Conservation (phyloP, 2,329 filamentous ascomycete genomes). For the Cercospora sojina region DNA sequence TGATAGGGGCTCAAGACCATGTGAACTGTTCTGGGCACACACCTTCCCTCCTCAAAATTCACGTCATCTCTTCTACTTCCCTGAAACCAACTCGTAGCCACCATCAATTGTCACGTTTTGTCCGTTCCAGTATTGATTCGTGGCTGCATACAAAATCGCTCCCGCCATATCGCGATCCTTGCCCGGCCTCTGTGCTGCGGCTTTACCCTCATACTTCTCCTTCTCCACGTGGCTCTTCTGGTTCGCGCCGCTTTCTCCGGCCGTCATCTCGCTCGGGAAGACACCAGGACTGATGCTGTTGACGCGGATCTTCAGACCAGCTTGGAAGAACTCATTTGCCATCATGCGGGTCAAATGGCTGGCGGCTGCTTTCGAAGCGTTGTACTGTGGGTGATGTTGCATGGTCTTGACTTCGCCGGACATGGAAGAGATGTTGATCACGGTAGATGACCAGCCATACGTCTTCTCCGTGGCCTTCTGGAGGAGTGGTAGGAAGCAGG, state of each 20-base stretch:
- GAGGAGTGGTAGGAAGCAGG: constrained; percentile 49
- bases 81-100: constrained; percentile 50
- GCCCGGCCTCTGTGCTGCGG: constrained; percentile 54
- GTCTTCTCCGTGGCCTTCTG: constrained; percentile 45
- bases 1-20: neutral
- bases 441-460: constrained; percentile 45
- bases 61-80: constrained; percentile 15
- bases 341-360: constrained; percentile 59
- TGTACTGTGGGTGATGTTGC: constrained; percentile 51
- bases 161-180: constrained; percentile 60
- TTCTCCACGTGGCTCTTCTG: constrained; percentile 57
- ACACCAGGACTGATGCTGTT: constrained; percentile 57
- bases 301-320: constrained; percentile 55
- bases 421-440: constrained; percentile 51
- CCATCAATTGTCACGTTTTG: constrained; percentile 55
- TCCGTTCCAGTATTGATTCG: constrained; percentile 53
- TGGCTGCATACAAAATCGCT: constrained; percentile 55
- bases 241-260: constrained; percentile 51
- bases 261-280: constrained; percentile 60
- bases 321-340: constrained; percentile 53
- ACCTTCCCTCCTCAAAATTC: neutral
- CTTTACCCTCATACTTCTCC: constrained; percentile 51
- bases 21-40: neutral
- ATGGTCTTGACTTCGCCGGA: constrained; percentile 48
- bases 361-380: constrained; percentile 46